phyloP scores from a whole-genome alignment of 108 stramenopile species.

The Nitzschia sp. region DNA sequence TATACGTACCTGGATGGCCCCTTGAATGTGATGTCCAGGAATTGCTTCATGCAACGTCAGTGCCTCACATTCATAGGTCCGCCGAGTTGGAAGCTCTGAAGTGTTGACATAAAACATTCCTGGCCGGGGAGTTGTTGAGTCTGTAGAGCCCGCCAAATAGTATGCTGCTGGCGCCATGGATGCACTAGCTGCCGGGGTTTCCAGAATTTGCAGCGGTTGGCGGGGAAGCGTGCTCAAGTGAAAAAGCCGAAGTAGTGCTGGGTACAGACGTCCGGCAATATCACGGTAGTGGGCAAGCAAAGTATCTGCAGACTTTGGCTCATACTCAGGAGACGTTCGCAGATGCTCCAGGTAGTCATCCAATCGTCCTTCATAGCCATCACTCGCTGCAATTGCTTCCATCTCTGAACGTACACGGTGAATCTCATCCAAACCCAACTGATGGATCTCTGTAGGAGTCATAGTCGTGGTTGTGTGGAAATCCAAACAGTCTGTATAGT shows the following conservation, averaged over 20 bases:
- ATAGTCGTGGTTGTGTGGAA: slow-evolving; percentile 63
- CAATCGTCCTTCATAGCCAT: slow-evolving; percentile 43
- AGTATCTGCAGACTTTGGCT: slow-evolving; percentile 32
- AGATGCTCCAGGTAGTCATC: slow-evolving; percentile 50
- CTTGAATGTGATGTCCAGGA: slow-evolving; percentile 65
- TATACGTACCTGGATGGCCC: slow-evolving; percentile 29
- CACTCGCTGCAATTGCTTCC: slow-evolving; percentile 40
- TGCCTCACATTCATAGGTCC: slow-evolving; percentile 51
- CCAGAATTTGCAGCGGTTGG: slow-evolving; percentile 40
- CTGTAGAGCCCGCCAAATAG: slow-evolving; percentile 47
- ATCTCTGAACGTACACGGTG: slow-evolving; percentile 40
- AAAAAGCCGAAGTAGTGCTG: slow-evolving; percentile 47
- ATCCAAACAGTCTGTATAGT: slow-evolving; percentile 48
- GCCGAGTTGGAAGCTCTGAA: slow-evolving; percentile 39
- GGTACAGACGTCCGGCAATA: slow-evolving; percentile 41
- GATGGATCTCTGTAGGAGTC: slow-evolving; percentile 55
- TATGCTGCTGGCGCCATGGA: slow-evolving; percentile 56
- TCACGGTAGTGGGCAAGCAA: slow-evolving; percentile 54
- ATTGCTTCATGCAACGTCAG: slow-evolving; percentile 55
- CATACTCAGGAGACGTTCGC: slow-evolving; percentile 40
- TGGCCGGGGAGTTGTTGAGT: slow-evolving; percentile 34
- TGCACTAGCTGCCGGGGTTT: slow-evolving; percentile 40
- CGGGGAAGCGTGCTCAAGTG: slow-evolving; percentile 47
- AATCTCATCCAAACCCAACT: slow-evolving; percentile 54
- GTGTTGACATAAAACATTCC: slow-evolving; percentile 63